Evolutionary conservation across 2,329 filamentous ascomycete genomes (phyloP).

Genomic region (Aspergillus novoparasiticus): DNA sequence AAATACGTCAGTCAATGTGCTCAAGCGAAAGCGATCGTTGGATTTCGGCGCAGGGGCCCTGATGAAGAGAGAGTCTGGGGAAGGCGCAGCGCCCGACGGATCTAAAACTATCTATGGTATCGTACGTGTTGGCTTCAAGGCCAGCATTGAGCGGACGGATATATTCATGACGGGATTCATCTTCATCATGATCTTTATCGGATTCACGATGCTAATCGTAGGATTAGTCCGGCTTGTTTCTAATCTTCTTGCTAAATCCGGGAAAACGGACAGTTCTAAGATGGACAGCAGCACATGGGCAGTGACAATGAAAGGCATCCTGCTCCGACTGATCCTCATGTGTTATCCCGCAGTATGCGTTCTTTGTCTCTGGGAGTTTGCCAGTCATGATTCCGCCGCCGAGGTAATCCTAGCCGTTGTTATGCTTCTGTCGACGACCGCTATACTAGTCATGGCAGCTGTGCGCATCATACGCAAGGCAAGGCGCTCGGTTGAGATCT

Average conservation of each 20-base stretch:
- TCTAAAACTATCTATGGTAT: slow-evolving; percentile 72
- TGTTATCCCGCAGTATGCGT: slow-evolving; percentile 90
- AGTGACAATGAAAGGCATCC: slow-evolving; percentile 88
- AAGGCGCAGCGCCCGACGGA: slow-evolving; percentile 18
- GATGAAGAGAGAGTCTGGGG: slow-evolving; percentile 47
- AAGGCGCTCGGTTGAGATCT: slow-evolving; percentile 81
- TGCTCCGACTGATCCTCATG: slow-evolving; percentile 86
- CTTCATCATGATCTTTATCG: slow-evolving; percentile 83
- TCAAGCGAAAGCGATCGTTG: slow-evolving; percentile 60
- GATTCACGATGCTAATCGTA: slow-evolving; percentile 72
- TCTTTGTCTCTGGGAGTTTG: slow-evolving; percentile 91
- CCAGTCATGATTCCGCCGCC: slow-evolving; percentile 78
- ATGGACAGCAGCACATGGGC: slow-evolving; percentile 92
- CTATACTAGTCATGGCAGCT: slow-evolving; percentile 81
- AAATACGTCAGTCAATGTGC: slow-evolving; percentile 78
- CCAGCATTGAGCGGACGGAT: slow-evolving; percentile 83
- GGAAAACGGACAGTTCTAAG: slow-evolving; percentile 64
- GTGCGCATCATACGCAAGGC: slow-evolving; percentile 87
- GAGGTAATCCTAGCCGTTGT: slow-evolving; percentile 84
- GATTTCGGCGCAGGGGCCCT: slow-evolving; percentile 33
- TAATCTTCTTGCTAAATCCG: slow-evolving; percentile 71
- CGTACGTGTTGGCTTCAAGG: slow-evolving; percentile 82
- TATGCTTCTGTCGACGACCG: slow-evolving; percentile 78
- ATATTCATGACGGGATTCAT: slow-evolving; percentile 88
- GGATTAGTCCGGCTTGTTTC: slow-evolving; percentile 76